Evolutionary conservation across 1,284 basidiomycete species (phyloP).

Genomic region (Leccinum brunneo-olivaceum): DNA sequence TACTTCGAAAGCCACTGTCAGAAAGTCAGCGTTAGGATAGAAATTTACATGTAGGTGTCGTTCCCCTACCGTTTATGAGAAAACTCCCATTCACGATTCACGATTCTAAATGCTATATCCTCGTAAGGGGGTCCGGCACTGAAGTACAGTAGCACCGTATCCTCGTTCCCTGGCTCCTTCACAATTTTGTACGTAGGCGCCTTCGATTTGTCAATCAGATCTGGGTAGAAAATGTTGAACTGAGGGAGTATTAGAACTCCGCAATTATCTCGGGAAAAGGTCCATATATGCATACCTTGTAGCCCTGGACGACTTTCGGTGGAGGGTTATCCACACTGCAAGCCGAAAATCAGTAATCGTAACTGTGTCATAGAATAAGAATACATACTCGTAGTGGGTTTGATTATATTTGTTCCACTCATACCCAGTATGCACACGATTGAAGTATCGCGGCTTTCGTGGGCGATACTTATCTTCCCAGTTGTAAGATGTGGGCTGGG

Average conservation of each 20-base stretch:
- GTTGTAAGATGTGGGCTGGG: conserved; percentile 80
- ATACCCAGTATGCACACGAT: conserved; percentile 99
- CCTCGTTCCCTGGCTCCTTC: conserved; percentile 87
- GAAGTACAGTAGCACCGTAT: conserved; percentile 91
- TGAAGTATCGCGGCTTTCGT: conserved; percentile 98
- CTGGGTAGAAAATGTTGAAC: conserved; percentile 95
- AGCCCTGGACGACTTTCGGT: conserved; percentile 96
- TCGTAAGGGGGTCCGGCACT: conserved; percentile 97
- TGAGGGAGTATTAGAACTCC: conserved; percentile 27
- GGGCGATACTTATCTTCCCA: conserved; percentile 99
- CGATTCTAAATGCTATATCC: conserved; percentile 97
- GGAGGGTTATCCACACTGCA: conserved; percentile 88
- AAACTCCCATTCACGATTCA: conserved; percentile 97
- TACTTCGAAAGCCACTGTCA: conserved; percentile 73
- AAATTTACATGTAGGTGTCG: not conserved
- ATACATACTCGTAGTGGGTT: conserved; percentile 90
- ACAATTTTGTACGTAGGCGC: conserved; percentile 94
- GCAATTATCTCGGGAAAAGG: conserved; percentile 11
- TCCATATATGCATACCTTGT: conserved; percentile 82
- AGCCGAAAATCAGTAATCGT: conserved; percentile 12
- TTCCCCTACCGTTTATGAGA: conserved; percentile 79
- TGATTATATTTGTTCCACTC: conserved; percentile 99
- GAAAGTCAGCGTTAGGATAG: conserved; percentile 11
- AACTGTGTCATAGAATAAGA: conserved; percentile 1
- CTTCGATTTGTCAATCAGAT: conserved; percentile 94